These are phyloP conservation scores for Malassezia furfur DNA, from an alignment of 1,284 basidiomycete species.

Conservation along the genomic window DNA sequence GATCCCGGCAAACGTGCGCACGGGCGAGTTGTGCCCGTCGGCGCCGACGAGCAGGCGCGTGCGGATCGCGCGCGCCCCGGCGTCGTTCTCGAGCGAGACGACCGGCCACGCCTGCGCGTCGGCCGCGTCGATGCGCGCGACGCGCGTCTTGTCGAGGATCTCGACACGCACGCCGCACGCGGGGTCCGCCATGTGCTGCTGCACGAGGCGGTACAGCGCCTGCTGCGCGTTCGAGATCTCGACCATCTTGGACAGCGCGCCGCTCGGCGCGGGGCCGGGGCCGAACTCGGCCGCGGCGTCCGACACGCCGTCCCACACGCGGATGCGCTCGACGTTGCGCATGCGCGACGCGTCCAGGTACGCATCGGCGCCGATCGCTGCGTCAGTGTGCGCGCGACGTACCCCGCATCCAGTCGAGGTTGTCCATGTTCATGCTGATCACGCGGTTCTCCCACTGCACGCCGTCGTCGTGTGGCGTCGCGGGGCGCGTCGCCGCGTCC, in stretches of 20 bases:
- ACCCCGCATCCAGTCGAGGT: constrained; percentile 35
- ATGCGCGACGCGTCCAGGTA: constrained; percentile 29
- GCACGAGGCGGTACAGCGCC: constrained; percentile 35
- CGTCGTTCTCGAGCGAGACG: constrained; percentile 10
- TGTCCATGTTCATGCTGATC: constrained; percentile 39
- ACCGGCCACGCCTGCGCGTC: constrained; percentile 36
- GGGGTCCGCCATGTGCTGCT: constrained; percentile 9
- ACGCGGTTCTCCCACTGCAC: constrained; percentile 44
- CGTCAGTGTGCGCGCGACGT: neutral
- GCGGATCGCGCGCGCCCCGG: constrained; percentile 3
- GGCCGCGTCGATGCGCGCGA: constrained; percentile 55
- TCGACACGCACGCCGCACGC: constrained; percentile 50
- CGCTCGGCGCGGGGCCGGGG: constrained; percentile 15
- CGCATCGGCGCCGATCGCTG: constrained; percentile 28
- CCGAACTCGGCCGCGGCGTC: constrained; percentile 41
- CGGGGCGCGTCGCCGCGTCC: neutral
- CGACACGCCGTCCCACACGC: constrained; percentile 44
- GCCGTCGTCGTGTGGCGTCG: constrained; percentile 18
- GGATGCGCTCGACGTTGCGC: constrained; percentile 34
- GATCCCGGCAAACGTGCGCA: constrained; percentile 75
- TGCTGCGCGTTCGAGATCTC: constrained; percentile 44
- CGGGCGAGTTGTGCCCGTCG: constrained; percentile 89
- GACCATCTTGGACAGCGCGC: constrained; percentile 37
- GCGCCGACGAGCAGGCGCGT: constrained; percentile 66
- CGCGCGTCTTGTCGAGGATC: constrained; percentile 61